phyloP scores from a whole-genome alignment of 768 basidiomycete genomes.

The Agrocybe praecox region DNA sequence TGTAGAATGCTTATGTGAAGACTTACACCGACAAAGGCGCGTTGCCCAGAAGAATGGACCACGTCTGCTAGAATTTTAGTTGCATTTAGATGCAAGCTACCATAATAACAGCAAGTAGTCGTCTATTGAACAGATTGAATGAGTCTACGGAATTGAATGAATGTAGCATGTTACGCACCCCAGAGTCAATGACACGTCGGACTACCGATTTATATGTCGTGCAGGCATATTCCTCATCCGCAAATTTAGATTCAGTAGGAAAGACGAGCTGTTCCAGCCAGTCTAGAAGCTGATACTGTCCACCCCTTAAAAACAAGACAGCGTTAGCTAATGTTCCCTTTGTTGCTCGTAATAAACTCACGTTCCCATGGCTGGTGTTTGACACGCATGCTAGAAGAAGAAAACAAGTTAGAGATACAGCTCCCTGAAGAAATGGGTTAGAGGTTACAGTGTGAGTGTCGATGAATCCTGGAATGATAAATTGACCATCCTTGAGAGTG shows the following conservation, averaged over 20 bases:
- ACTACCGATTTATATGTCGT: conserved; percentile 74
- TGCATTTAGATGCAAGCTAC: conserved; percentile 75
- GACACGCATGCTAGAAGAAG: conserved; percentile 68
- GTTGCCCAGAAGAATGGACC: conserved; percentile 66
- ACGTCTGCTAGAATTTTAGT: conserved; percentile 84
- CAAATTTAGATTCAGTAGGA: conserved; percentile 81
- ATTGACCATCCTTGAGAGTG: conserved; percentile 52
- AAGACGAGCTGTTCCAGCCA: conserved; percentile 89
- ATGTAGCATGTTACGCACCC: conserved; percentile 53
- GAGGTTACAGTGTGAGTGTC: conserved; percentile 87
- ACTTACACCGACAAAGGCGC: conserved; percentile 84
- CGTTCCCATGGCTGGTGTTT: conserved; percentile 75
- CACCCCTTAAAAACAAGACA: conserved; percentile 52
- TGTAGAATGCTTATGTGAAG: background rate
- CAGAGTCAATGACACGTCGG: conserved; percentile 65
- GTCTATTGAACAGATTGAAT: conserved; percentile 52
- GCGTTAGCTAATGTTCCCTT: background rate
- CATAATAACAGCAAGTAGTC: conserved; percentile 93
- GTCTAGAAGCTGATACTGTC: conserved; percentile 84
- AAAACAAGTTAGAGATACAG: background rate
- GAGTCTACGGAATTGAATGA: background rate
- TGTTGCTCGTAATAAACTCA: conserved; percentile 25
- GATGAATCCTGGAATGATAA: conserved; percentile 85
- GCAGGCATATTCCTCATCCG: conserved; percentile 68
- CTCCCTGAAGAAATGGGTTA: background rate